Evolutionary conservation across 2,329 filamentous ascomycete species (phyloP).

Genomic region (Thermothelomyces thermophilus): DNA sequence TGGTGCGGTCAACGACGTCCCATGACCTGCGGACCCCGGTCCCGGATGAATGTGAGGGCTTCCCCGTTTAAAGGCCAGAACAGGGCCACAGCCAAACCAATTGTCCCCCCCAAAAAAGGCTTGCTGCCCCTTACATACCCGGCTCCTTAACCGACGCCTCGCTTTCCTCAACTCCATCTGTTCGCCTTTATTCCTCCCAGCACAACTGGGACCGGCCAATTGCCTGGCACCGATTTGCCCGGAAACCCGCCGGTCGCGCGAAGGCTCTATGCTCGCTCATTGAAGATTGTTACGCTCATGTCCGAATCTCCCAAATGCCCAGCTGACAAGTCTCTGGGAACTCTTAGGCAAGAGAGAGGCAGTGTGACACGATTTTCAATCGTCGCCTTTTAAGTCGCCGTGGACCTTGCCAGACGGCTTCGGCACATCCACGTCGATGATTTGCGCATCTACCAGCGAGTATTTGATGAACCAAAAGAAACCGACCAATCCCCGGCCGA

Average conservation of each 20-base stretch:
- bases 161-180: not conserved
- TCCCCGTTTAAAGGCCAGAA: constrained; percentile 15
- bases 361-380: not conserved
- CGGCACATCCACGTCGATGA: not conserved
- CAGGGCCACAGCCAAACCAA: constrained; percentile 5
- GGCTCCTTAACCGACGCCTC: constrained; percentile 15
- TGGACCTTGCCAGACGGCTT: too few relatives aligned
- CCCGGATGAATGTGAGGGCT: constrained; percentile 14
- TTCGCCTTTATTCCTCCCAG: not conserved
- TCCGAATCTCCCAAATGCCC: not conserved
- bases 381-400: not conserved
- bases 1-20: constrained; percentile 5
- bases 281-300: not conserved
- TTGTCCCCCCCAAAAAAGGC: constrained; percentile 6
- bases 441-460: not conserved
- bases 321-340: not conserved
- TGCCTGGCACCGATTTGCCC: not conserved
- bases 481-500: not conserved
- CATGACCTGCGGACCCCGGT: constrained; percentile 17
- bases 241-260: not conserved
- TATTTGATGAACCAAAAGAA: not conserved
- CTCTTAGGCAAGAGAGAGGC: not conserved
- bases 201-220: not conserved
- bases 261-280: not conserved
- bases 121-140: constrained; percentile 14